Evolutionary conservation across 345 rosid genomes (phyloP), one percentile per base, ranked within the genome.

Genomic region (Citrus reticulata): DNA sequence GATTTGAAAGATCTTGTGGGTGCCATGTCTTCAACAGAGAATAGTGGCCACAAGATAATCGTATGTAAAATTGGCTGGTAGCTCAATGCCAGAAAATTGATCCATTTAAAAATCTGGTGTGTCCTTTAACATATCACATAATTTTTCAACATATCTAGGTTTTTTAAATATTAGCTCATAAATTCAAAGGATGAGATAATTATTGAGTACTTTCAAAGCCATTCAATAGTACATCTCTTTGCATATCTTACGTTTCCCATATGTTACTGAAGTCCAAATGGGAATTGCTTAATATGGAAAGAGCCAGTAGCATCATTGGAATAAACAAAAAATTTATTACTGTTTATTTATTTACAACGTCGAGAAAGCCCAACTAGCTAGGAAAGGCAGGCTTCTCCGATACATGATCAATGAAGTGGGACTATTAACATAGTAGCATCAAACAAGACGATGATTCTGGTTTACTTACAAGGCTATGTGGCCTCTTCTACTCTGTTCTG

Each of bases 1-100:
- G 71, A 39, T 77, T 72, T 68, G 19, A 22, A 60, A 78, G 79
- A 90, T 83, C 81, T 82, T 78, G 71, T 79, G 72, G 73, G 71
- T 29, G 24, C 77, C 74, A 34, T 64, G 34, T 46, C 6, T 63
- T 51, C 61, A 51, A 25, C 59, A 3, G 59, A 25, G 73, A 25
- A 49, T 54, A 19, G n/a, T 17, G 40, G 17, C 74, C 74, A 54
- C 62, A 51, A 5, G 59, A 51, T 71, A 66, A 0, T 66, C 1
- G 13, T 3, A 27, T 66, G 3, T 46, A 46, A 66, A 20, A 35
- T 9, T 66, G 25, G 69, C 46, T 4, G 9, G 69, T 19, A 20
- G 25, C 25, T 4, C 27, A 24, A 6, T 14, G 9, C 9, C 19
- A 37, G 13, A 19, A 29, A 14, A 29, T 34, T 34, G 2, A 65